phyloP scores from a whole-genome alignment of 371 early-diverging fungal species.

The Conidiobolus incongruus region DNA sequence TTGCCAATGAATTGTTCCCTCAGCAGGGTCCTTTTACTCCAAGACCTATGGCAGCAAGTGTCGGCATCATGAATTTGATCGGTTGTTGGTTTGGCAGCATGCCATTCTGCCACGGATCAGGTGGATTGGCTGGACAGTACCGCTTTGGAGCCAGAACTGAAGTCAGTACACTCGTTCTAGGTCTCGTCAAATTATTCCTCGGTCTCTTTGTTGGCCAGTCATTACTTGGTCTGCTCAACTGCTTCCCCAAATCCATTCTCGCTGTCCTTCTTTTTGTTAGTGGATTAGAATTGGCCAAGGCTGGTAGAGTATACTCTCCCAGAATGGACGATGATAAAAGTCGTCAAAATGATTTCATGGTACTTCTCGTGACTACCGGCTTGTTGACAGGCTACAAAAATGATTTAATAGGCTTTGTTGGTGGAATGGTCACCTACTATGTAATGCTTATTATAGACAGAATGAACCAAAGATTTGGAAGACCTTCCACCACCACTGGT shows the following conservation, averaged over 20 bases:
- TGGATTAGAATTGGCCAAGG: slow-evolving; percentile 50
- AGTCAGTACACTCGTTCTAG: slow-evolving; percentile 51
- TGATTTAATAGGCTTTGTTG: slow-evolving; percentile 61
- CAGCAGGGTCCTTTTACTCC: slow-evolving; percentile 23
- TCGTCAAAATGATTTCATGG: slow-evolving; percentile 24
- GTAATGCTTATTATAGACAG: too few relatives aligned
- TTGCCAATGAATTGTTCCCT: slow-evolving; percentile 68
- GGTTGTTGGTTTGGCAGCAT: slow-evolving; percentile 71
- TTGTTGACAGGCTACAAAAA: slow-evolving; percentile 46
- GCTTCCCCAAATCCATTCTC: slow-evolving; percentile 51
- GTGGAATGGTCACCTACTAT: slow-evolving; percentile 35
- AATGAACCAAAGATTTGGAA: too few relatives aligned
- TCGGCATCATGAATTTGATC: slow-evolving; percentile 67
- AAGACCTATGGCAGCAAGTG: slow-evolving; percentile 29
- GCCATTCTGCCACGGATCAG: slow-evolving; percentile 71
- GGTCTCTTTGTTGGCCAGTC: slow-evolving; percentile 65
- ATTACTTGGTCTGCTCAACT: slow-evolving; percentile 34
- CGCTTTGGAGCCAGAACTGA: slow-evolving; percentile 79
- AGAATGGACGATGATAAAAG: slow-evolving; percentile 10
- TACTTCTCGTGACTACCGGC: slow-evolving; percentile 42
- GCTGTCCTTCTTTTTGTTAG: slow-evolving; percentile 73
- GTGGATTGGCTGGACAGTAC: slow-evolving; percentile 81
- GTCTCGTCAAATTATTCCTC: slow-evolving; percentile 39
- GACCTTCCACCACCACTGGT: too few relatives aligned
- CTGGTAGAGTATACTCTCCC: slow-evolving; percentile 23